Percentiles rank a stretch among this genome's conserved stretches.
These are phyloP conservation scores for Haematococcus sp. DNA, from an alignment of 139 green algal species.

Conservation along the genomic window DNA sequence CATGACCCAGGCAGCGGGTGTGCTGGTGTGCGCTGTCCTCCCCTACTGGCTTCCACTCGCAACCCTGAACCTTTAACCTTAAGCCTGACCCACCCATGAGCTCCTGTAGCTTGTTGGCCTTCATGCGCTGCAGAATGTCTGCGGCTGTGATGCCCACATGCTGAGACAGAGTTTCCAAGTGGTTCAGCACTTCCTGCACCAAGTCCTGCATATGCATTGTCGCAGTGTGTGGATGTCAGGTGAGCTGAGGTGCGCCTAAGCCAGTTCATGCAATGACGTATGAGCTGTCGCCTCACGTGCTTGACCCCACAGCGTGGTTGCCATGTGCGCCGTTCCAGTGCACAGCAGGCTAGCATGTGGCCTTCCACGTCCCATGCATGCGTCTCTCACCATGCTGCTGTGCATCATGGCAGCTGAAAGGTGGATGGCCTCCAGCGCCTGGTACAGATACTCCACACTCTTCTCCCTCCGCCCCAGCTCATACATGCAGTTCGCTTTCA, in stretches of 20 bases:
- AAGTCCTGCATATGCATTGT: constrained; percentile 7
- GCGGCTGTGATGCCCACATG: constrained; percentile 1
- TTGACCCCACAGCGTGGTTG: too few species aligned
- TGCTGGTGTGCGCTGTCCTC: too few species aligned
- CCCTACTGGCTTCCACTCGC: too few species aligned
- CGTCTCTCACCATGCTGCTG: constrained; percentile 14
- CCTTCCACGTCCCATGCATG: neutral
- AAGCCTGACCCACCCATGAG: constrained; percentile 3
- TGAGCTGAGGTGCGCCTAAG: too few species aligned
- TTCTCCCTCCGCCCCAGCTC: constrained; percentile 15
- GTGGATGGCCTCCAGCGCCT: constrained; percentile 24
- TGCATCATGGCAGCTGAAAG: constrained; percentile 29
- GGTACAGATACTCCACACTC: constrained; percentile 18
- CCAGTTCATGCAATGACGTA: too few species aligned
- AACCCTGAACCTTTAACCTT: neutral
- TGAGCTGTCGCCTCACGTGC: too few species aligned
- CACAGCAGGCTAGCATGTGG: neutral
- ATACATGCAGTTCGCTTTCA: constrained; percentile 30
- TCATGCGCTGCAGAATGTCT: neutral
- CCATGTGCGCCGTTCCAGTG: too few species aligned
- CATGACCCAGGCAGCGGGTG: neutral
- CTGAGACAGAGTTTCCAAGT: constrained; percentile 6
- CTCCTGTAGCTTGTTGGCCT: neutral
- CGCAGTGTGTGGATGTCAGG: too few species aligned
- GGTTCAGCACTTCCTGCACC: constrained; percentile 13